Evolutionary conservation across 352 stramenopile genomes (phyloP), one percentile per base, ranked within the genome.

Genomic region (Pythium periplocum): DNA sequence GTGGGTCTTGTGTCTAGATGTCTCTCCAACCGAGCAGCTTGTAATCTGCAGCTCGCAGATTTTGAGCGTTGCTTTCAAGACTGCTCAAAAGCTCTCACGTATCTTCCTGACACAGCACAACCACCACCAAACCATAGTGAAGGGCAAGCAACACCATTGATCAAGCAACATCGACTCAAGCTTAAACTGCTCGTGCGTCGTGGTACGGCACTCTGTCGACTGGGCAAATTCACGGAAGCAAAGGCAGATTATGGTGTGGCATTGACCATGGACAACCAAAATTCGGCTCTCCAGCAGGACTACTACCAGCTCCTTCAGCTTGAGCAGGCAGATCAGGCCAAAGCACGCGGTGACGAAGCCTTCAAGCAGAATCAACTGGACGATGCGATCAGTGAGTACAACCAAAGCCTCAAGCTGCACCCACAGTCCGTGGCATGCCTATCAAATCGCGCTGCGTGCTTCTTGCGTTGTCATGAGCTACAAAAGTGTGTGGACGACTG

Each of bases 161-260:
- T 87, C n/a, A 71, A 72, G 26, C 58, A 83, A 40, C 80, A 82
- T 34, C 76, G 75, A 0, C 63, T 91, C 39, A 90, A 87, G 47
- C 73, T 93, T 7, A 87, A 88, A 46, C 64, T 90, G 6, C 84
- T 82, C 51, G 76, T 89, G 40, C 79, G 83, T 9, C 73, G 83
- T 11, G 83, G 83, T 30, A 87, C 80, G 1, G 83, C 83, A 0
- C 65, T 87, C 53, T 88, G 79, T 46, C 77, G 82, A 4, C 39
- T 82, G 6, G 73, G 75, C 1, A 69, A 84, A 44, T 86, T 70
- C 49, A 79, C 58, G 6, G 58, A 87, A 48, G 77, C 73, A 26
- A 91, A 91, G 55, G 77, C 83, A 3, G 83, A 93, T 62, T 93
- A 91, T 41, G 80, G 80, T 30, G 78, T 90, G 30, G 80, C 83